A percentile compares a stretch with the other conserved stretches of the same genome.
Conservation (phyloP, 164 flowering plant genomes). For the Nymphaea thermarum region DNA sequence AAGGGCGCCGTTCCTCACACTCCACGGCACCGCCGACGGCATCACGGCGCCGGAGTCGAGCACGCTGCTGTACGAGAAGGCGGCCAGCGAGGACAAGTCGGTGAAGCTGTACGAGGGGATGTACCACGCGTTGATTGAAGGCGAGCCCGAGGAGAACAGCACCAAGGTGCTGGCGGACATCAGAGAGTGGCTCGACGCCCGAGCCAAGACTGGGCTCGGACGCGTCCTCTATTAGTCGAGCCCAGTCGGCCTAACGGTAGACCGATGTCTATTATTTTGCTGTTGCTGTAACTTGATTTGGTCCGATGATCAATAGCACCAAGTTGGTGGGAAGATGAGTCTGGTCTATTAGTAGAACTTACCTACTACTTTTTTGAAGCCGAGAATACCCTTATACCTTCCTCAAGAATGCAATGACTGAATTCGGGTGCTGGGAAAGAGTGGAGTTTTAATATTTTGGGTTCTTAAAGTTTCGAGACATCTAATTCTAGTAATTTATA, state of each 20-base stretch:
- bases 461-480: too few relatives aligned
- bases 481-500: too few relatives aligned
- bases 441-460: too few relatives aligned
- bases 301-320: too few relatives aligned
- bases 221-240: neutral
- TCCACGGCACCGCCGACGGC: slow-evolving; percentile 80
- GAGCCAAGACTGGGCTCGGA: slow-evolving; percentile 6
- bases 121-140: slow-evolving; percentile 88
- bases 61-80: slow-evolving; percentile 62
- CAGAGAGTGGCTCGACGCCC: slow-evolving; percentile 90
- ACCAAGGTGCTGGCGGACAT: slow-evolving; percentile 56
- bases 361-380: too few relatives aligned
- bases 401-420: too few relatives aligned
- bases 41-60: slow-evolving; percentile 66
- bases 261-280: too few relatives aligned
- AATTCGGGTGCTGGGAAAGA: too few relatives aligned
- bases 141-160: slow-evolving; percentile 80
- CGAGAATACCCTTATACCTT: too few relatives aligned
- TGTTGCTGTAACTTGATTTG: too few relatives aligned
- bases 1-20: slow-evolving; percentile 67
- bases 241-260: neutral
- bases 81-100: slow-evolving; percentile 60
- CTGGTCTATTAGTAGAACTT: too few relatives aligned
- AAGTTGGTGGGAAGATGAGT: too few relatives aligned
- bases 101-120: slow-evolving; percentile 82